Evolutionary conservation across 768 basidiomycete genomes (phyloP).

Genomic region (Trametes coccinea): DNA sequence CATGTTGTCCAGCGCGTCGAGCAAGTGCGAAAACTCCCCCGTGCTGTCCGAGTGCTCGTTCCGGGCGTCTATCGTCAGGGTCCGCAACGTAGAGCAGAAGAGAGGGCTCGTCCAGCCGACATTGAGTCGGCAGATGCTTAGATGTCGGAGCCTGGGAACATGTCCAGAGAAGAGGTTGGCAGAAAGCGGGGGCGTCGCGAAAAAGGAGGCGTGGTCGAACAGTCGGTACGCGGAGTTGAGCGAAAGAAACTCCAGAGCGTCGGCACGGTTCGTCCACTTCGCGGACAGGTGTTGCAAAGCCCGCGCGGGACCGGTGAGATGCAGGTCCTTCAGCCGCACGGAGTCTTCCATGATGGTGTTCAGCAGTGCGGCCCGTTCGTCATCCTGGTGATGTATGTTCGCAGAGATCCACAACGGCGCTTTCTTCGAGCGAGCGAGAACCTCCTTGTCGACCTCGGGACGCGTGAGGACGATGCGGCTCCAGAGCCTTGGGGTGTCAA

Average conservation of each 20-base stretch:
- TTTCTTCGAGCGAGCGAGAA: constrained; percentile 4
- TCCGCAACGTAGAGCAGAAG: constrained; percentile 4
- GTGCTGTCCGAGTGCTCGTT: neutral
- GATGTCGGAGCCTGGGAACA: neutral
- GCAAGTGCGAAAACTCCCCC: neutral
- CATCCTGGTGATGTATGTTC: neutral
- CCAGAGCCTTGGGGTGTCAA: constrained; percentile 10
- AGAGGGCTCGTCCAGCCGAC: constrained; percentile 6
- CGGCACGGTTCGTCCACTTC: neutral
- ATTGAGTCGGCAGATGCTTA: neutral
- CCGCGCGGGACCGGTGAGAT: neutral
- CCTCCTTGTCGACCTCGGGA: neutral
- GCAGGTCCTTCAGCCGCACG: neutral
- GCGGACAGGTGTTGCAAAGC: neutral
- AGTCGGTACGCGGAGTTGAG: neutral
- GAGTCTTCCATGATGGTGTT: neutral
- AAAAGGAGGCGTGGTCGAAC: neutral
- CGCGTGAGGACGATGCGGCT: constrained; percentile 4
- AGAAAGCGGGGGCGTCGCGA: neutral
- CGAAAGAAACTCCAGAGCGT: neutral
- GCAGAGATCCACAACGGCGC: constrained; percentile 6
- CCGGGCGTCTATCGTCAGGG: neutral
- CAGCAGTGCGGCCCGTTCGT: neutral
- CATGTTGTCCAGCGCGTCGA: constrained; percentile 2
- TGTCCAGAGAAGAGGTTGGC: constrained; percentile 4